A percentile compares a stretch with the other conserved stretches of the same genome.
These are phyloP conservation scores for Wilhelminamyces savonicus DNA, from an alignment of 805 yeast species.

Conservation along the genomic window DNA sequence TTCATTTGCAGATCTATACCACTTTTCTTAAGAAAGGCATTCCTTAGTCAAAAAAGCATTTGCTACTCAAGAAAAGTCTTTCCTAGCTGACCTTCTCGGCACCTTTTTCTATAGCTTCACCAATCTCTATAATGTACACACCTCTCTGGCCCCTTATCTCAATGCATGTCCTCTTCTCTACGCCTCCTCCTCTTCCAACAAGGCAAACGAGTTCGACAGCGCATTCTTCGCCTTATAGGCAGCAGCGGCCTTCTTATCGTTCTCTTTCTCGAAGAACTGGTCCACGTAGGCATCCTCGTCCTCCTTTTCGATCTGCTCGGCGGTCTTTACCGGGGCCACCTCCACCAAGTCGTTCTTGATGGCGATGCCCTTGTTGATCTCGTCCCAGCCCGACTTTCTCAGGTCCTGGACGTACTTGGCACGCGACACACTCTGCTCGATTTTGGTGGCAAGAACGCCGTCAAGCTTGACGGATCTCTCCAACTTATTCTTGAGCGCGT, in stretches of 20 bases:
- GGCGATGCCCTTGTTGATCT: constrained; percentile 47
- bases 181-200: constrained; percentile 35
- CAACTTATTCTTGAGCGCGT: constrained; percentile 27
- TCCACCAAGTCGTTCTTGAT: constrained; percentile 10
- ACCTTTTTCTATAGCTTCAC: too few relatives aligned
- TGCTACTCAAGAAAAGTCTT: too few relatives aligned
- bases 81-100: too few relatives aligned
- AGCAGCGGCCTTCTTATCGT: constrained; percentile 3
- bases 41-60: too few relatives aligned
- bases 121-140: too few relatives aligned
- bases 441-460: constrained; percentile 55
- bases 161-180: constrained; percentile 3
- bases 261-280: constrained; percentile 19
- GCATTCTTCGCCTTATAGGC: not conserved
- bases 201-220: constrained; percentile 23
- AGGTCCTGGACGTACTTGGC: constrained; percentile 56
- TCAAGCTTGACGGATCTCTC: constrained; percentile 46
- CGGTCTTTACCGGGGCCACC: constrained; percentile 8
- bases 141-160: too few relatives aligned
- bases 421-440: constrained; percentile 57
- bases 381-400: constrained; percentile 71
- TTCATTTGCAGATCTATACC: too few relatives aligned
- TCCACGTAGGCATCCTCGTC: constrained; percentile 33
- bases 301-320: constrained; percentile 20
- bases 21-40: too few relatives aligned